Conservation (phyloP, 495 filamentous ascomycete species). For the Penicillium riverlandense region DNA sequence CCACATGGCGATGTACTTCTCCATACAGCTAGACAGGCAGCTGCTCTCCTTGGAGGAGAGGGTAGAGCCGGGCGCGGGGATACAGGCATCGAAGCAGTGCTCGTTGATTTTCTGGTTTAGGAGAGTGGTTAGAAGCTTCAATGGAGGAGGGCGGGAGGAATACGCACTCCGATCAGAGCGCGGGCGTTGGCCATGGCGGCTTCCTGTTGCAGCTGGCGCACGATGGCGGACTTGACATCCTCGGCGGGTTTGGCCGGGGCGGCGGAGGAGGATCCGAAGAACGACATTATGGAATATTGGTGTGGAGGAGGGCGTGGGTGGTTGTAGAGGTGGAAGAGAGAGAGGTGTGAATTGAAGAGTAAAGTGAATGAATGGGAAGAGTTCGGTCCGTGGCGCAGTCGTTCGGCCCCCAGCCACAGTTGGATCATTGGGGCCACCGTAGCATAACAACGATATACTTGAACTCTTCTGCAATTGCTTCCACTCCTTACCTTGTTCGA, state of each 20-base stretch:
- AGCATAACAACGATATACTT: conserved; percentile 9
- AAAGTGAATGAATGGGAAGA: neutral
- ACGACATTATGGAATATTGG: conserved; percentile 25
- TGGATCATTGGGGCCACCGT: conserved; percentile 13
- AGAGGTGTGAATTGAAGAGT: conserved; percentile 3
- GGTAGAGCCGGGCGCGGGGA: conserved; percentile 74
- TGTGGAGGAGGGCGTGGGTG: neutral
- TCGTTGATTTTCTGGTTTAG: conserved; percentile 79
- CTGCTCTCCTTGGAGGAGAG: conserved; percentile 64
- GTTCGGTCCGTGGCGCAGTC: too few species aligned
- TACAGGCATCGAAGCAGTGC: conserved; percentile 91
- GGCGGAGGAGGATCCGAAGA: conserved; percentile 30
- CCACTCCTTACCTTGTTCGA: conserved; percentile 1
- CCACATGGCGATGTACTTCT: conserved; percentile 96
- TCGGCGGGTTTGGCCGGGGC: conserved; percentile 32
- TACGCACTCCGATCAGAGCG: conserved; percentile 63
- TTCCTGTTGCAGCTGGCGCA: conserved; percentile 69
- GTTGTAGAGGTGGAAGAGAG: neutral
- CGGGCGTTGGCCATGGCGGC: conserved; percentile 68
- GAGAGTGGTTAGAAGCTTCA: neutral
- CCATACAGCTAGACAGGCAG: conserved; percentile 86
- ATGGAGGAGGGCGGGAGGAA: neutral
- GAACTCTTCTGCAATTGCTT: too few species aligned
- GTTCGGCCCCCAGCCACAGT: too few species aligned
- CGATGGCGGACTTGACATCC: conserved; percentile 61